Evolutionary conservation across 2,329 filamentous ascomycete genomes (phyloP).

Genomic region (Aplosporella prunicola): DNA sequence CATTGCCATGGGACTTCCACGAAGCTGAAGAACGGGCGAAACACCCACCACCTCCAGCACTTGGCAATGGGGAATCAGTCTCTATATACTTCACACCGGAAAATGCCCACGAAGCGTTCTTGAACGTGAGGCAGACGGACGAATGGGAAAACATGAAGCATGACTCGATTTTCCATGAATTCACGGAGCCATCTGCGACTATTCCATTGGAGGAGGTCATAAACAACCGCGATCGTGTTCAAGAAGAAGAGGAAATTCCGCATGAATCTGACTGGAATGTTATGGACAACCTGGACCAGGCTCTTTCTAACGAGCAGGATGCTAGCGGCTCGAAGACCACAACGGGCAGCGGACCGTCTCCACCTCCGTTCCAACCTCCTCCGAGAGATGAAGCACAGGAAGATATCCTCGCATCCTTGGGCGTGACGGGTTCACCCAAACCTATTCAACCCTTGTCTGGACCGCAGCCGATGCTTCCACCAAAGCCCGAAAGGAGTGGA

Average conservation of each 20-base stretch:
- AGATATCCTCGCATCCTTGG: constrained; percentile 26
- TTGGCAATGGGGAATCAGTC: constrained; percentile 36
- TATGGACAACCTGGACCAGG: constrained; percentile 32
- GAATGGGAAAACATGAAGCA: constrained; percentile 41
- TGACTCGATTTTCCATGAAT: constrained; percentile 42
- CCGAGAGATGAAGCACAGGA: constrained; percentile 22
- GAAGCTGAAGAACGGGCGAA: constrained; percentile 36
- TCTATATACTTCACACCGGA: constrained; percentile 41
- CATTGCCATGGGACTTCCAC: constrained; percentile 33
- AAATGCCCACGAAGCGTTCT: constrained; percentile 34
- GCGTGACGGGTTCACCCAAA: constrained; percentile 30
- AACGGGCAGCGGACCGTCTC: constrained; percentile 6
- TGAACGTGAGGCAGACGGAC: constrained; percentile 41
- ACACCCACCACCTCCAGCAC: constrained; percentile 26
- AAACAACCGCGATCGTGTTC: constrained; percentile 29
- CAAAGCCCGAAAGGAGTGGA: too few species aligned
- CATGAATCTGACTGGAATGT: constrained; percentile 26
- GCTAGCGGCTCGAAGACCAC: constrained; percentile 5
- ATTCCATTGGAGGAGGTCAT: constrained; percentile 37
- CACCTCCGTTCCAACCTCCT: constrained; percentile 1
- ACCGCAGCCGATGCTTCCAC: too few species aligned
- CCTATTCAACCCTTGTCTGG: constrained; percentile 12
- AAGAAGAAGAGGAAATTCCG: constrained; percentile 22
- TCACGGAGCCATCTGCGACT: constrained; percentile 31
- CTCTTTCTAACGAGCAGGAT: constrained; percentile 19